phyloP scores from a whole-genome alignment of 176 grass and related monocot genomes.

The Hordeum marinum region DNA sequence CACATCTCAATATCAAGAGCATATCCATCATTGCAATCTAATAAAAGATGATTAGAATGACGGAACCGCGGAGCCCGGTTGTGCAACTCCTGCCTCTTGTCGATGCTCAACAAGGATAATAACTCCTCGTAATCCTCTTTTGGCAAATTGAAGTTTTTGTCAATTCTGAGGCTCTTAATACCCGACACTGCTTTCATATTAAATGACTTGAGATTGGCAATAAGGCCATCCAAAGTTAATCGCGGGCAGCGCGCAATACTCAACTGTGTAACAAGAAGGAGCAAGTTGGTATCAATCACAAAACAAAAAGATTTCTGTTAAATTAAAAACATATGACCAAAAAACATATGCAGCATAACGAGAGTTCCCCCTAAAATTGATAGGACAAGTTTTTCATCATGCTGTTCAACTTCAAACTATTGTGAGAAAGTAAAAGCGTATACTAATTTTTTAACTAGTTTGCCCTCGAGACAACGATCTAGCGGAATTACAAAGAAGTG shows the following conservation, averaged over 20 bases:
- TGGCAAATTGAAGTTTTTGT: slow-evolving; percentile 44
- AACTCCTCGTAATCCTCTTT: slow-evolving; percentile 61
- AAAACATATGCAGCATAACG: background rate
- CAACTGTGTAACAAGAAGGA: slow-evolving; percentile 46
- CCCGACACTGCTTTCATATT: slow-evolving; percentile 39
- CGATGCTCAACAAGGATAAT: slow-evolving; percentile 42
- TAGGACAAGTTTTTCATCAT: background rate
- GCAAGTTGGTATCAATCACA: background rate
- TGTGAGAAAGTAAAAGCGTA: background rate
- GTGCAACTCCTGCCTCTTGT: slow-evolving; percentile 34
- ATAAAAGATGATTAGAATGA: slow-evolving; percentile 41
- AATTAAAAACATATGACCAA: background rate
- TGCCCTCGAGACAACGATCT: background rate
- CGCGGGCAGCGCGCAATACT: slow-evolving; percentile 47
- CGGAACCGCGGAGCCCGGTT: slow-evolving; percentile 41
- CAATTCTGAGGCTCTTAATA: slow-evolving; percentile 66
- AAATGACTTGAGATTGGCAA: slow-evolving; percentile 63
- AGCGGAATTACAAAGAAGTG: background rate
- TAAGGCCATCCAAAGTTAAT: slow-evolving; percentile 59
- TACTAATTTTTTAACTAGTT: background rate
- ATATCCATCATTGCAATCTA: slow-evolving; percentile 49
- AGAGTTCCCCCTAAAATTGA: background rate
- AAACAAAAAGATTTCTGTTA: background rate
- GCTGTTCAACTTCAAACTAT: background rate
- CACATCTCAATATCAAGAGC: slow-evolving; percentile 83